Conservation (phyloP, 495 filamentous ascomycete species). For the Penicillium egyptiacum region DNA sequence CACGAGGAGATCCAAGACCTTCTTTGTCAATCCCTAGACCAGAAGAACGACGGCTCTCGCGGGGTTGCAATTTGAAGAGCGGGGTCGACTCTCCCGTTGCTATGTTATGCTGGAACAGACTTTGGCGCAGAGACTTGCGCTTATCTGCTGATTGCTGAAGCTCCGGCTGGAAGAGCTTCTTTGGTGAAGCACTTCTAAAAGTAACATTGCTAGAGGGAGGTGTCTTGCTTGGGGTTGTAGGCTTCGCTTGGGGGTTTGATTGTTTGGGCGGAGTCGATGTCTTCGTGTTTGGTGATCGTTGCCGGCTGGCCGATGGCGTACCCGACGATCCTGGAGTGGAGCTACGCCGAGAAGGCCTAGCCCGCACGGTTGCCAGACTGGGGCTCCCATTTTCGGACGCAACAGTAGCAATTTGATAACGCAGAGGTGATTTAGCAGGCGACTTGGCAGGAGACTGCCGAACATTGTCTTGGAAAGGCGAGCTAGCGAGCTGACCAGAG, state of each 20-base stretch:
- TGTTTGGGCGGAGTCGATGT: conserved; percentile 51
- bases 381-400: conserved; percentile 63
- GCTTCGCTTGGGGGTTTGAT: conserved; percentile 48
- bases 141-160: conserved; percentile 43
- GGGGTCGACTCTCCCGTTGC: conserved; percentile 60
- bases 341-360: conserved; percentile 55
- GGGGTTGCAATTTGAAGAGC: conserved; percentile 64
- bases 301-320: conserved; percentile 42
- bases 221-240: conserved; percentile 55
- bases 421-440: conserved; percentile 29
- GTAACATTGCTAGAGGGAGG: conserved; percentile 49
- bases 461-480: conserved; percentile 51
- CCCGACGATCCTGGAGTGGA: conserved; percentile 38
- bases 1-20: conserved; percentile 75
- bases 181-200: conserved; percentile 52
- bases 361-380: conserved; percentile 53
- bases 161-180: conserved; percentile 53
- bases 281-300: conserved; percentile 44
- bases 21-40: conserved; percentile 72
- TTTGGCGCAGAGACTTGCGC: conserved; percentile 38
- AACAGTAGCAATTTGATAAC: conserved; percentile 42
- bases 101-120: conserved; percentile 60
- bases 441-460: conserved; percentile 31
- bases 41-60: conserved; percentile 60
- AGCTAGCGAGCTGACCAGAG: conserved; percentile 52